These are phyloP conservation scores for Medicago truncatula DNA, from an alignment of 306 rosid genomes.

Conservation along the genomic window DNA sequence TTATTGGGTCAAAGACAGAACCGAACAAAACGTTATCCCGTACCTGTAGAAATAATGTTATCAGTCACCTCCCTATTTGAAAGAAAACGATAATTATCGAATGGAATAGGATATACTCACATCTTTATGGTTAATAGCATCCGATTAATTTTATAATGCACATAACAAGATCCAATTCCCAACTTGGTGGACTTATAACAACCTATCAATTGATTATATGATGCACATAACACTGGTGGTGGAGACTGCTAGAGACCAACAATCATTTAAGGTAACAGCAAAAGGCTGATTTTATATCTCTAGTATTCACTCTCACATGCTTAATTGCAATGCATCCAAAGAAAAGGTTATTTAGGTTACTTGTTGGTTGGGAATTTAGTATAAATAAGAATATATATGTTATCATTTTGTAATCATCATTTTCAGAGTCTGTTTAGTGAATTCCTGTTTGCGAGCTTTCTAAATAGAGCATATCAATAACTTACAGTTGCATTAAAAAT, in stretches of 20 bases:
- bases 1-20: slow-evolving; percentile 63
- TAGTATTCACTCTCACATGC: too few species aligned
- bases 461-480: slow-evolving; percentile 32
- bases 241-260: not conserved
- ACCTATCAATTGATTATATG: not conserved
- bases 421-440: slow-evolving; percentile 17
- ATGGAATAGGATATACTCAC: slow-evolving; percentile 14
- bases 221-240: not conserved
- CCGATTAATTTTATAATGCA: slow-evolving; percentile 12
- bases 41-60: slow-evolving; percentile 57
- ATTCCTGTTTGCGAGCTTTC: slow-evolving; percentile 19
- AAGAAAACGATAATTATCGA: slow-evolving; percentile 12
- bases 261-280: too few species aligned
- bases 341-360: slow-evolving; percentile 3
- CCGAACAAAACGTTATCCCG: slow-evolving; percentile 87
- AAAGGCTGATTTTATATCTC: too few species aligned
- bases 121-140: not conserved
- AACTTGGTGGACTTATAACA: slow-evolving; percentile 18
- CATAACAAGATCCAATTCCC: slow-evolving; percentile 19
- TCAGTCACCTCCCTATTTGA: slow-evolving; percentile 25
- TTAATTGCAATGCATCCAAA: slow-evolving; percentile 7
- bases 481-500: slow-evolving; percentile 97
- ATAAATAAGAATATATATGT: not conserved
- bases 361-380: not conserved
- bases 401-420: slow-evolving; percentile 26